phyloP scores from a whole-genome alignment of 2,329 filamentous ascomycete species.

The Aspergillus intermedius region DNA sequence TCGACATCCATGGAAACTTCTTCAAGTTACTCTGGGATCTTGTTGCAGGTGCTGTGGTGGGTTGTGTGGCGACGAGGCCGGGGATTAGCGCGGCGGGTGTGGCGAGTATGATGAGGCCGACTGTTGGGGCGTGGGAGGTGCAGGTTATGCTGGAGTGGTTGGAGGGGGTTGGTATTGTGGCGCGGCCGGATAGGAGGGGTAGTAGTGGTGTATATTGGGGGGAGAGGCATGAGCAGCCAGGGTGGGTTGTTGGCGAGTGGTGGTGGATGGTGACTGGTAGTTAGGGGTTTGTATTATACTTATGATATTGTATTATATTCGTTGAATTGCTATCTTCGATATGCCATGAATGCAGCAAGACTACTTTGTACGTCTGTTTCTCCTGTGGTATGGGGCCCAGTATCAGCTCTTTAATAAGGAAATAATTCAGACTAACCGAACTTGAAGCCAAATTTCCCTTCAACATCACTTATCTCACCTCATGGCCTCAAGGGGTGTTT shows the following conservation, averaged over 20 bases:
- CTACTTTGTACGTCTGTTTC: no score
- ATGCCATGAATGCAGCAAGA: background rate
- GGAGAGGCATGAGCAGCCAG: conserved; percentile 6
- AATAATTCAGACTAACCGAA: no score
- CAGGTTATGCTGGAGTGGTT: conserved; percentile 37
- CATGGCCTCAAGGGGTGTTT: no score
- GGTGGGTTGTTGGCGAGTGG: conserved; percentile 32
- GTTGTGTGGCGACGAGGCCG: conserved; percentile 36
- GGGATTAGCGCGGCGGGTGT: conserved; percentile 32
- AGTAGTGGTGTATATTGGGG: background rate
- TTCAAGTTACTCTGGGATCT: conserved; percentile 36
- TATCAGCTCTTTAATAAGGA: no score
- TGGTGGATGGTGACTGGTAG: conserved; percentile 36
- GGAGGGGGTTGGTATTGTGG: conserved; percentile 18
- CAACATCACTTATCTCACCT: no score
- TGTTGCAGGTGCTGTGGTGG: conserved; percentile 35
- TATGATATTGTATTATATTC: background rate
- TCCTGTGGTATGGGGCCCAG: no score
- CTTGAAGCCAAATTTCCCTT: no score
- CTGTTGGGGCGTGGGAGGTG: conserved; percentile 38
- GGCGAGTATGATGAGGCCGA: conserved; percentile 32
- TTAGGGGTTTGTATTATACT: background rate
- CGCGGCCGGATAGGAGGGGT: conserved; percentile 3
- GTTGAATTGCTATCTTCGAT: background rate
- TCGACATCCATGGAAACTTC: conserved; percentile 41